phyloP scores from a whole-genome alignment of 208 protist genomes.

The Angomonas deanei region DNA sequence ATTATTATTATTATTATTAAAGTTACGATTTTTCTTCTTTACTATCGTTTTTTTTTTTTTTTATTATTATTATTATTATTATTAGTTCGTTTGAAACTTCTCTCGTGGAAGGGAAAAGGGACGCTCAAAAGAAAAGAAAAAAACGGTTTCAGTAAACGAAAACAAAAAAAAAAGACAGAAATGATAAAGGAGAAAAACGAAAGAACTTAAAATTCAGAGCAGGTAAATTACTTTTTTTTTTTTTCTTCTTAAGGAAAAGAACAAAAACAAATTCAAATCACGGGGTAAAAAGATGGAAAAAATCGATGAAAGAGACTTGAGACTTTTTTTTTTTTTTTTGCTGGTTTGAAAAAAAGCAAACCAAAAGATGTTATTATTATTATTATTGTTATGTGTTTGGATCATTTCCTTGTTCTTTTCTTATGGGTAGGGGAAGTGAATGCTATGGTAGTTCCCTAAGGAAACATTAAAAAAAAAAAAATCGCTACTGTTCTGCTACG shows the following conservation, averaged over 20 bases:
- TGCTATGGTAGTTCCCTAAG: background rate
- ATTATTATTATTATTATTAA: slow-evolving; percentile 1
- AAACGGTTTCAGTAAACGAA: background rate
- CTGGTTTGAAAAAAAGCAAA: background rate
- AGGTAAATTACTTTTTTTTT: background rate
- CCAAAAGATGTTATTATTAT: background rate
- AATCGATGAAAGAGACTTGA: slow-evolving; percentile 4
- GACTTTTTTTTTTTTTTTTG: background rate
- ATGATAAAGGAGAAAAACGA: background rate
- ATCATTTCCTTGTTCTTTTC: background rate
- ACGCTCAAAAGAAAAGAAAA: background rate
- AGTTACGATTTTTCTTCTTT: background rate
- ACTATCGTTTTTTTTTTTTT: background rate
- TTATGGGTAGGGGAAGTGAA: slow-evolving; percentile 5
- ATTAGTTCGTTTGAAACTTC: background rate
- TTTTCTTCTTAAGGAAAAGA: background rate
- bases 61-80: slow-evolving; percentile 3
- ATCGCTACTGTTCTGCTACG: background rate
- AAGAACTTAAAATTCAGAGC: background rate
- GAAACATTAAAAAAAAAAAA: background rate
- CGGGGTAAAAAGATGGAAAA: background rate
- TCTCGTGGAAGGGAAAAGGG: background rate
- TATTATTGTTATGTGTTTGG: background rate
- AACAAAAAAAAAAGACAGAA: background rate
- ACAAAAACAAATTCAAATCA: background rate